Base-by-base conservation (phyloP, 371 early-diverging fungal genomes). In the Umbelopsis sp. region DNA sequence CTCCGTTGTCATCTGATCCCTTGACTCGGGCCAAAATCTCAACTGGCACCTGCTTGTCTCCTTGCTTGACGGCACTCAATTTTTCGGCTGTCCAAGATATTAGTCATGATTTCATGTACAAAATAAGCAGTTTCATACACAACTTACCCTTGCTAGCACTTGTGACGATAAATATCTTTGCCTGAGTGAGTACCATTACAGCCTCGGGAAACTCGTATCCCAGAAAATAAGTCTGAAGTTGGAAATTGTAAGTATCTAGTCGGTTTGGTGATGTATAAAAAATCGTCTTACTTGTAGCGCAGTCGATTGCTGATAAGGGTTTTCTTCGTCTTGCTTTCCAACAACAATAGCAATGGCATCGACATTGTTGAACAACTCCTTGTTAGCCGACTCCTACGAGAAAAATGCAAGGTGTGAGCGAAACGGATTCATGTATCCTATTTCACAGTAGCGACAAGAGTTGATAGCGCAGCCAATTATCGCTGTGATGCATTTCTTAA, bases 181-280 rank as follows among this genome's bases (percentile, higher is more conserved):
- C 91, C 25, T 80, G 86, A 46, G 92, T 92, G 38, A 97, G 81
- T 41, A 96, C 67, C 32, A 96, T 84, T 48, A 95, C 71, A 3
- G 96, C 95, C 69, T 97, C 94, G 5, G 92, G 91, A 70, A 98
- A 93, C 75, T 97, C 99, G 71, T 95, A 92, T 35, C 97, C 98
- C 65, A 98, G 83, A 50, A 98, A 87, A 96, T 98, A 99, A 45
- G 89, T 90, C 92, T 98, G 88, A 45, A 63, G 44, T 45, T 41
- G 66, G 35, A 45, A 68, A 38, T 3, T 45, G 44, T 51, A n/a
- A 32, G 63, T 63, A 44, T 41, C 41, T 29, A 44, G 18, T 32
- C 11, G 35, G 48, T 22, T 18, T 18, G 50, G 38, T n/a, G 44
- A 41, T 37, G 45, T 22, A 22, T 69, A 51, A 14, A 65, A 67